phyloP scores from a whole-genome alignment of 202 grass and related monocot species.

The Alloteropsis angusta region DNA sequence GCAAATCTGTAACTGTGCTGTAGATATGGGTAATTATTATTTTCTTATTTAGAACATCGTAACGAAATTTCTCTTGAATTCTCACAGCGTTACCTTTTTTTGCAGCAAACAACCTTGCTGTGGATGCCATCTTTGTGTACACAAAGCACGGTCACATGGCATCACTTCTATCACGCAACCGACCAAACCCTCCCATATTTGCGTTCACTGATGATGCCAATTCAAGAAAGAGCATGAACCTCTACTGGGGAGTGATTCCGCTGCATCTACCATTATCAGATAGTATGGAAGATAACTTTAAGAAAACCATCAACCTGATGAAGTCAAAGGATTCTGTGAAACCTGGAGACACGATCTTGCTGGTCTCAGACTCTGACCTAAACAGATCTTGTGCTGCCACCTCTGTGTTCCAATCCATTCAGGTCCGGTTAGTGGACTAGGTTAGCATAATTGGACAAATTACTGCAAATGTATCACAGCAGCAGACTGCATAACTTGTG shows the following conservation, averaged over 20 bases:
- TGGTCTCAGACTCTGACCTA: conserved; percentile 50
- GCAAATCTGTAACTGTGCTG: conserved; percentile 55
- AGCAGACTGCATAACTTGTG: background rate
- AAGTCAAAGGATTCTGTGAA: conserved; percentile 47
- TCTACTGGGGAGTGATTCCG: conserved; percentile 59
- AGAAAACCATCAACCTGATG: conserved; percentile 37
- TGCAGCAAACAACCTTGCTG: conserved; percentile 65
- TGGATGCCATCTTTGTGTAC: conserved; percentile 74
- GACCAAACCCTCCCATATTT: conserved; percentile 55
- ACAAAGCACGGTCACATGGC: conserved; percentile 71
- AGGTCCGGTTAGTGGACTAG: conserved; percentile 45
- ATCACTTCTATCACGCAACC: conserved; percentile 46
- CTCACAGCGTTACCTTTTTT: background rate
- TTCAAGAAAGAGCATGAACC: conserved; percentile 66
- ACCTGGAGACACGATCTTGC: conserved; percentile 47
- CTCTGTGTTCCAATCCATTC: conserved; percentile 50
- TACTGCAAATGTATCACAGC: background rate
- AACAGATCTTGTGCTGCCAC: conserved; percentile 27
- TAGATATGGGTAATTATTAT: conserved; percentile 51
- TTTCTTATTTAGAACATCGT: background rate
- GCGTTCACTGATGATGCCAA: conserved; percentile 48
- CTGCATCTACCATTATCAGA: conserved; percentile 37
- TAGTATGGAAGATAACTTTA: conserved; percentile 55
- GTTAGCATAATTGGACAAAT: background rate
- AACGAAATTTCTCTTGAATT: background rate